Conservation (phyloP, 768 basidiomycete genomes). For the Tulasnella sp. region DNA sequence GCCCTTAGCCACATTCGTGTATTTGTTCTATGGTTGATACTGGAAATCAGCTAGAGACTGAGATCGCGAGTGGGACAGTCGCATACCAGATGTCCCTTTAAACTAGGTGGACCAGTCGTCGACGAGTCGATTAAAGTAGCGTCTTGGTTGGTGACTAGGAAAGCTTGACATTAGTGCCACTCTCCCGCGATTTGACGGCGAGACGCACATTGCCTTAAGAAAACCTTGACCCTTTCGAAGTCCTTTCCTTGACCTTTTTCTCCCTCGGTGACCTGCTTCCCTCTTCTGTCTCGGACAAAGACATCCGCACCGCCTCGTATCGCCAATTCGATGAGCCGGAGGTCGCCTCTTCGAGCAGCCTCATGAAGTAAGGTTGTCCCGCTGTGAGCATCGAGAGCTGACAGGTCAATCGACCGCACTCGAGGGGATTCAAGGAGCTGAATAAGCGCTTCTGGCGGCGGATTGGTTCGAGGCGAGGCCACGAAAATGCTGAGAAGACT, state of each 20-base stretch:
- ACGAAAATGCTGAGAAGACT: conserved; percentile 64
- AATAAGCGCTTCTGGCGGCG: conserved; percentile 32
- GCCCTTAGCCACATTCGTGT: conserved; percentile 83
- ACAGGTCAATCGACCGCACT: conserved; percentile 58
- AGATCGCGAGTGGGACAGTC: neutral
- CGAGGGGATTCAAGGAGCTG: conserved; percentile 60
- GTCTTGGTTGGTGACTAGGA: conserved; percentile 67
- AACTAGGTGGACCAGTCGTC: conserved; percentile 41
- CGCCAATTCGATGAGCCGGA: conserved; percentile 71
- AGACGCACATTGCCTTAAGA: conserved; percentile 68
- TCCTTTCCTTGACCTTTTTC: conserved; percentile 53
- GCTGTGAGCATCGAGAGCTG: conserved; percentile 64
- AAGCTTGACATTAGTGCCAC: neutral
- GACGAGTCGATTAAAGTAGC: conserved; percentile 47
- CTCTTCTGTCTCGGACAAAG: conserved; percentile 67
- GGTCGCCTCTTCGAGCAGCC: conserved; percentile 68
- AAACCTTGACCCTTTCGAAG: conserved; percentile 63
- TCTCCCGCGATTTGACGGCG: neutral
- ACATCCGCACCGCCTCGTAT: conserved; percentile 82
- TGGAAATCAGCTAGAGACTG: neutral
- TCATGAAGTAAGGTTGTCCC: conserved; percentile 79
- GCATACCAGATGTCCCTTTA: conserved; percentile 53
- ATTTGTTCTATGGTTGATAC: conserved; percentile 47
- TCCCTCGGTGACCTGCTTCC: conserved; percentile 51
- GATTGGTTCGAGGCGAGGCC: conserved; percentile 37